Conservation (phyloP, 2,329 filamentous ascomycete species). For the Talaromyces sp. region DNA sequence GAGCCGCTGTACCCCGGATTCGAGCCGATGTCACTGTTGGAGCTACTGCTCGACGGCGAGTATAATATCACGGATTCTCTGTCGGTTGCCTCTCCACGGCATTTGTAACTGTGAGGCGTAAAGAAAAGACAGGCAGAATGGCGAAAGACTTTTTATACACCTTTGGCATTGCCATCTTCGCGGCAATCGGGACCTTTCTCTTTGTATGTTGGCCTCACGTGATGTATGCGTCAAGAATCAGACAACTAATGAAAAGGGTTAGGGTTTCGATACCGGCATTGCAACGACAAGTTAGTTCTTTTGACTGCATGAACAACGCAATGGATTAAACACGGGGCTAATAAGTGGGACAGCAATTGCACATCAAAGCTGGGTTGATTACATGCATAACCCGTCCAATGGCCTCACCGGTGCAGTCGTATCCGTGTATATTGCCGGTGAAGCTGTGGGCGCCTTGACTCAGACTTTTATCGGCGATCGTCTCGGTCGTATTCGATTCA, state of each 20-base stretch:
- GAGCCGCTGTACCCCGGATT: neutral
- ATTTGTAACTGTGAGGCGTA: neutral
- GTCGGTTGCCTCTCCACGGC: neutral
- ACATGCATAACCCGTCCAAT: constrained; percentile 52
- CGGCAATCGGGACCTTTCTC: constrained; percentile 54
- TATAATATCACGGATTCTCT: neutral
- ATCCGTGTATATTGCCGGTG: constrained; percentile 55
- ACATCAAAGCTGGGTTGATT: constrained; percentile 54
- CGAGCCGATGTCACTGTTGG: neutral
- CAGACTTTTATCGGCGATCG: constrained; percentile 51
- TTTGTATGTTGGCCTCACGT: constrained; percentile 38
- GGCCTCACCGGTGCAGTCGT: constrained; percentile 52
- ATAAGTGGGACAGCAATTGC: constrained; percentile 43
- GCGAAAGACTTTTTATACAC: constrained; percentile 34
- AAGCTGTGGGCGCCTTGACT: constrained; percentile 49
- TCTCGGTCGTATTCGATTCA: constrained; percentile 49
- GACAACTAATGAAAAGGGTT: neutral
- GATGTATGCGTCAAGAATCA: constrained; percentile 1
- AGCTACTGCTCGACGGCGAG: neutral
- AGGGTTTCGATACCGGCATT: constrained; percentile 57
- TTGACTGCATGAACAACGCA: neutral
- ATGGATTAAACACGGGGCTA: neutral
- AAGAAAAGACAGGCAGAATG: neutral
- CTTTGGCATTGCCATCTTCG: constrained; percentile 49
- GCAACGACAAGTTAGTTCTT: constrained; percentile 49